Base-by-base conservation (phyloP, 768 basidiomycete species). In the Macrolepiota fuliginosa region DNA sequence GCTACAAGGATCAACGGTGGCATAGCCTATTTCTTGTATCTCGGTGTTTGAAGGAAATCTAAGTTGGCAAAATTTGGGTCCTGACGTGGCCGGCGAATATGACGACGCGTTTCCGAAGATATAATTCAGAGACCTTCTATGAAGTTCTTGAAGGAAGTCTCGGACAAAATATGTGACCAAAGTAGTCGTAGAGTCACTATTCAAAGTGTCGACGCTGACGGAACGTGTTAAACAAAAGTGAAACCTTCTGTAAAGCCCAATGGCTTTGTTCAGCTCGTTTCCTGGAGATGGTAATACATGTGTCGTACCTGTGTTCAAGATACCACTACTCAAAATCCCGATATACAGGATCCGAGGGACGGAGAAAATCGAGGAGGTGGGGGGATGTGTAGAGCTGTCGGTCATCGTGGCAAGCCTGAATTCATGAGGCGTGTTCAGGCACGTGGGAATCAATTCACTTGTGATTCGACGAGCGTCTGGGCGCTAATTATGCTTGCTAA, bases 1-100 rank as follows among this genome's bases (percentile, higher is more conserved):
- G 96, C 91, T 25, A 91, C 83, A 58, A 94, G 68, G 45, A 94
- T 85, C 60, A 96, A 84, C 64, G 91, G 83, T 11, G 50, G 49
- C 91, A 94, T 93, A 39, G 51, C 27, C 15, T 29, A 13, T 1
- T 29, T 15, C n/a, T 54, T 27, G 15, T 42, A 13, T 42, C 13
- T 47, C 12, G 54, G 37, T 40, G 24, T 22, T 35, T 39, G 22
- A 32, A 19, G 42, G 56, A n/a, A 22, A 13, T 56, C 39, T 57
- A 49, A 49, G 24, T 24, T 19, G 11, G 56, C 4, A 47, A 29
- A 37, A 49, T 56, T 36, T 56, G 42, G n/a, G 40, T 46, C 46
- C 13, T 49, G 57, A 58, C 57, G 57, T 58, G 57, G 32, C 47
- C 57, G 22, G 50, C 36, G 24, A 51, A 37, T 57, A 29, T 13